Conservation (phyloP, 2,329 filamentous ascomycete species). For the Aspergillus sp. region DNA sequence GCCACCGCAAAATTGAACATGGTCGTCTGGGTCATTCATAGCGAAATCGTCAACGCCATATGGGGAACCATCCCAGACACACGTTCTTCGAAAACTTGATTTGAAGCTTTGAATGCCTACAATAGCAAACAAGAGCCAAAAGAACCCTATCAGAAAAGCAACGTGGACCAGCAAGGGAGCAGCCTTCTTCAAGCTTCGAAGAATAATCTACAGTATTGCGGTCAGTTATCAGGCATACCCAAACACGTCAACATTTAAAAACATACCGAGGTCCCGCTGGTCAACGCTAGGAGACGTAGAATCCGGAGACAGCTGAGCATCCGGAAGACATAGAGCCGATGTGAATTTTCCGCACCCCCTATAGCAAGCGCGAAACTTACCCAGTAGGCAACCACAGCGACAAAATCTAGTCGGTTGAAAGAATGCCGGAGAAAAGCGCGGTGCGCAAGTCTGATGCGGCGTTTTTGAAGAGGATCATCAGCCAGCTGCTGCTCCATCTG, state of each 20-base stretch:
- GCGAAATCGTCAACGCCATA: slow-evolving; percentile 38
- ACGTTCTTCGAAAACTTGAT: slow-evolving; percentile 73
- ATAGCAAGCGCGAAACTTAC: slow-evolving; percentile 76
- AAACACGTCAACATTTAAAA: background rate
- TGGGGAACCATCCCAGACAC: slow-evolving; percentile 71
- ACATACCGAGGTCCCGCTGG: slow-evolving; percentile 85
- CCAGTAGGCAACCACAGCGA: slow-evolving; percentile 95
- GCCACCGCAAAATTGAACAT: slow-evolving; percentile 81
- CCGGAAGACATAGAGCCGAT: slow-evolving; percentile 84
- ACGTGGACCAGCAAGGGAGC: slow-evolving; percentile 89
- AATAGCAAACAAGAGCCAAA: slow-evolving; percentile 96
- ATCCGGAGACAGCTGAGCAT: slow-evolving; percentile 97
- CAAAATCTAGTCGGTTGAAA: slow-evolving; percentile 92
- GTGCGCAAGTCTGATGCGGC: slow-evolving; percentile 80
- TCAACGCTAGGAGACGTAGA: slow-evolving; percentile 83
- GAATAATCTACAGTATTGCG: slow-evolving; percentile 65
- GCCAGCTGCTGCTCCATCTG: slow-evolving; percentile 58
- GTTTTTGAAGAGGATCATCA: slow-evolving; percentile 70
- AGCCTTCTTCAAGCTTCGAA: slow-evolving; percentile 92
- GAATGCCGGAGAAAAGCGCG: slow-evolving; percentile 91
- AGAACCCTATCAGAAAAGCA: slow-evolving; percentile 91
- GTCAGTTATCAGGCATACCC: slow-evolving; percentile 13
- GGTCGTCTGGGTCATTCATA: slow-evolving; percentile 54
- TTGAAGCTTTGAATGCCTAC: slow-evolving; percentile 97
- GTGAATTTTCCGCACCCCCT: slow-evolving; percentile 64